phyloP scores from a whole-genome alignment of 345 rosid species.

The Nasturtium officinale region DNA sequence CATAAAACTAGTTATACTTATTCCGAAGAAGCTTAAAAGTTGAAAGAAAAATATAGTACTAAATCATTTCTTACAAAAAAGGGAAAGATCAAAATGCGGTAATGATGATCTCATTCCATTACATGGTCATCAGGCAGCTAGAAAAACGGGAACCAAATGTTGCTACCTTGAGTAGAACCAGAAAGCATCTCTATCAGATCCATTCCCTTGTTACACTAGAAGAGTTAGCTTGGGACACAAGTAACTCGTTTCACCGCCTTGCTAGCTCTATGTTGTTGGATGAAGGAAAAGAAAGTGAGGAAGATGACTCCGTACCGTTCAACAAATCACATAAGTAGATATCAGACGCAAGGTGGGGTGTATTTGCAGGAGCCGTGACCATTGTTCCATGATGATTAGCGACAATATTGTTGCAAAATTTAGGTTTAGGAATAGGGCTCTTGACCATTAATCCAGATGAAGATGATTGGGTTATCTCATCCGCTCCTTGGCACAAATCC shows the following conservation, averaged over 20 bases:
- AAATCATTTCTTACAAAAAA: conserved; percentile 8
- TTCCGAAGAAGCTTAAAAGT: no score
- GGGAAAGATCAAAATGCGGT: conserved; percentile 5
- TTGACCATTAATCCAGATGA: conserved; percentile 30
- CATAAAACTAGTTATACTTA: conserved; percentile 27
- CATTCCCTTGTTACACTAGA: conserved; percentile 60
- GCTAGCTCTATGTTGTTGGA: conserved; percentile 10
- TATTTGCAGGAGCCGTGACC: conserved; percentile 6
- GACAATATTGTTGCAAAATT: neutral
- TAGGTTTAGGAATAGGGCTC: conserved; percentile 35
- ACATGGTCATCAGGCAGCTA: conserved; percentile 24
- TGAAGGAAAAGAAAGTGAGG: conserved; percentile 15
- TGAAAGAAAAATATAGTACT: neutral
- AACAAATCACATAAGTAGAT: conserved; percentile 59
- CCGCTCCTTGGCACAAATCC: conserved; percentile 13
- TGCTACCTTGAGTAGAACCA: conserved; percentile 45
- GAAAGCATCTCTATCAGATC: conserved; percentile 94
- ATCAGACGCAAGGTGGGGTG: conserved; percentile 57
- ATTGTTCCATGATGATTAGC: conserved; percentile 20
- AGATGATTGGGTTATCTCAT: conserved; percentile 26
- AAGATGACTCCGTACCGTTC: conserved; percentile 49
- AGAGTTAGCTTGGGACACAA: conserved; percentile 35
- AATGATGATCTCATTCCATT: neutral
- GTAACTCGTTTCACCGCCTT: conserved; percentile 19
- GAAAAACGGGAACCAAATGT: conserved; percentile 33